phyloP scores from a whole-genome alignment of 768 basidiomycete species.

The Collybia sp. region DNA sequence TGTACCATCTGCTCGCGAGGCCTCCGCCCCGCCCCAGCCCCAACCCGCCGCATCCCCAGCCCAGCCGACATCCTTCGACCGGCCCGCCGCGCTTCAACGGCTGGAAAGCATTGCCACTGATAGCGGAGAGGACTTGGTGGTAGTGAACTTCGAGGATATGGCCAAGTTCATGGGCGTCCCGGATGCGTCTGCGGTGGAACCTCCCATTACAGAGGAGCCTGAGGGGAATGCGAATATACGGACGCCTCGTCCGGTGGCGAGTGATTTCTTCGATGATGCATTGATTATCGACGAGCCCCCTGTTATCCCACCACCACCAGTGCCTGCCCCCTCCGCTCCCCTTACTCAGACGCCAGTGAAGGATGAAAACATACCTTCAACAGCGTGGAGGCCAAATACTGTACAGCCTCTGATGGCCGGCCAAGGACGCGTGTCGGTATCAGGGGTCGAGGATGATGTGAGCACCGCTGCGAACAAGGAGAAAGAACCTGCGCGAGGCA shows the following conservation, averaged over 20 bases:
- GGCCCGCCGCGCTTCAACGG: conserved; percentile 32
- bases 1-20: conserved; percentile 16
- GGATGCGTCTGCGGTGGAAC: conserved; percentile 14
- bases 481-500: not conserved
- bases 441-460: not conserved
- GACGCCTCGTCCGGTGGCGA: conserved; percentile 49
- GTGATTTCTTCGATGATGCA: conserved; percentile 68
- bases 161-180: conserved; percentile 58
- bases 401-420: not conserved
- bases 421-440: too few relatives aligned
- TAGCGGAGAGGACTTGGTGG: conserved; percentile 62
- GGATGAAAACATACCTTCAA: not conserved
- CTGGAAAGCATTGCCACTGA: conserved; percentile 40
- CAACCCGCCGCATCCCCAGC: conserved; percentile 22
- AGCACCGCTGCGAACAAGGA: too few relatives aligned
- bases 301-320: conserved; percentile 5
- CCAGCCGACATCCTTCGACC: conserved; percentile 23
- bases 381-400: not conserved
- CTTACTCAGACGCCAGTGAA: not conserved
- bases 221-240: conserved; percentile 3
- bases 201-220: conserved; percentile 14
- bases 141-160: conserved; percentile 79
- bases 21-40: too few relatives aligned
- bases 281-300: conserved; percentile 7
- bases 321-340: conserved; percentile 8